A percentile compares a stretch with the other conserved stretches of the same genome.
Evolutionary conservation across 768 basidiomycete species (phyloP).

Genomic region (Sarcodon sp.): DNA sequence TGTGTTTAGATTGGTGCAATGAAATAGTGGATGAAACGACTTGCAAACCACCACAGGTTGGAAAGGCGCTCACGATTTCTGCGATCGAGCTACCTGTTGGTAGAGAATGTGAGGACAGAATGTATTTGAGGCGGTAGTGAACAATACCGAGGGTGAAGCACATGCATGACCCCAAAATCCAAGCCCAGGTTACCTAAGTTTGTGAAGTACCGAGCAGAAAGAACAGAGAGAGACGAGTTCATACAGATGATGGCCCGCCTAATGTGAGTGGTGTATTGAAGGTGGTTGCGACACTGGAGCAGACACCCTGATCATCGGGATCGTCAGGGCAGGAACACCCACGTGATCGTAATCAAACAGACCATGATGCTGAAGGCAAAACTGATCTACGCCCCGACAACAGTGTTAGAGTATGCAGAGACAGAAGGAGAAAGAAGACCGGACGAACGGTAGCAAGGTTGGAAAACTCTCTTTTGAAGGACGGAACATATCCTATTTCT

Average conservation of each 20-base stretch:
- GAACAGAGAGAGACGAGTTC: conserved; percentile 7
- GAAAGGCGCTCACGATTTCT: conserved; percentile 66
- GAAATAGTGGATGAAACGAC: conserved; percentile 11
- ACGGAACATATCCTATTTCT: conserved; percentile 61
- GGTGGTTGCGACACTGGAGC: conserved; percentile 66
- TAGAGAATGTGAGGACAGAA: background rate
- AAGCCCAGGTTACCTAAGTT: conserved; percentile 51
- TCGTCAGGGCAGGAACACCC: background rate
- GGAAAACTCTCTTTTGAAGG: conserved; percentile 78
- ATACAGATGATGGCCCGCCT: conserved; percentile 58
- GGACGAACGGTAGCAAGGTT: conserved; percentile 60
- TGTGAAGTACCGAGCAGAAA: background rate
- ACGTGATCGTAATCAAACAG: background rate
- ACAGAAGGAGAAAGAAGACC: background rate
- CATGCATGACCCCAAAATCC: conserved; percentile 61
- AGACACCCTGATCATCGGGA: conserved; percentile 36
- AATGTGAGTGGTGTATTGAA: conserved; percentile 63
- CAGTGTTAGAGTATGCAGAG: background rate
- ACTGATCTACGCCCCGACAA: conserved; percentile 31
- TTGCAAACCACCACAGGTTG: conserved; percentile 61
- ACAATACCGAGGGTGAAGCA: conserved; percentile 51
- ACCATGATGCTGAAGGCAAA: conserved; percentile 76
- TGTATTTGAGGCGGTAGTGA: background rate
- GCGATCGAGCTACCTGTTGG: conserved; percentile 48
- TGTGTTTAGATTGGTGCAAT: background rate